Evolutionary conservation across 2,329 filamentous ascomycete genomes (phyloP), one percentile per base, ranked within the genome.

Genomic region (Hymenoscyphus infarciens): DNA sequence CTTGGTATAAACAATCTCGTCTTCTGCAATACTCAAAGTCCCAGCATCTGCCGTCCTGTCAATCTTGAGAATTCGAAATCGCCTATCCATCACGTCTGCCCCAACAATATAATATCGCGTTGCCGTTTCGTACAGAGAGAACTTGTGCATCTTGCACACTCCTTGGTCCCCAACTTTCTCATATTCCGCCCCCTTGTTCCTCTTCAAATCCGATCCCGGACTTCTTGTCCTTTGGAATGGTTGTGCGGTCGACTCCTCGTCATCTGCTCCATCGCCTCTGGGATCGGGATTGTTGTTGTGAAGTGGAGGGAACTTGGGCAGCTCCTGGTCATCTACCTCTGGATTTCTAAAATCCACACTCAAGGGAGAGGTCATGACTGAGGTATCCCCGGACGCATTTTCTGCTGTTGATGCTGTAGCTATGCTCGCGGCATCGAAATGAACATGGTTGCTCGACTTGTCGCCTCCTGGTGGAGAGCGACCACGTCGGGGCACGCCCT

Each of bases 71-170:
- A 99, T 92, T 59, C 93, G 87, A 76, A 95, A 98, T 29, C 90
- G 87, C 71, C 86, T 89, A 75, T 98, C 95, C 69, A 92, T 88
- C 61, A 97, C 86, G 74, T 99, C 95, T 59, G 91, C 90, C 15
- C 95, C 95, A 19, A 98, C 92, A 67, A 99, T 89, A 75, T 97
- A 99, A 76, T 95, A 99, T 59, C 92, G 86, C 61, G 88, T 92
- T 13, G 91, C 90, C 2, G 95, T 99, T 79, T 99, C 95, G 76
- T 99, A 98, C 25, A 99, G 79, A n/a, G 91, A 95, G 76, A 97
- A 98, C 72, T 95, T 96, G 80, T 97, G 92, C 92, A 99, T 97
- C 61, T 80, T 81, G 63, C 78, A 80, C 54, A 82, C 76, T 1
- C 79, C 79, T 60, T 82, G 77, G 62, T 80, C 78, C 13, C 70